These are phyloP conservation scores for Ascochyta viciae-villosae DNA, from an alignment of 2,329 filamentous ascomycete genomes.

Conservation along the genomic window DNA sequence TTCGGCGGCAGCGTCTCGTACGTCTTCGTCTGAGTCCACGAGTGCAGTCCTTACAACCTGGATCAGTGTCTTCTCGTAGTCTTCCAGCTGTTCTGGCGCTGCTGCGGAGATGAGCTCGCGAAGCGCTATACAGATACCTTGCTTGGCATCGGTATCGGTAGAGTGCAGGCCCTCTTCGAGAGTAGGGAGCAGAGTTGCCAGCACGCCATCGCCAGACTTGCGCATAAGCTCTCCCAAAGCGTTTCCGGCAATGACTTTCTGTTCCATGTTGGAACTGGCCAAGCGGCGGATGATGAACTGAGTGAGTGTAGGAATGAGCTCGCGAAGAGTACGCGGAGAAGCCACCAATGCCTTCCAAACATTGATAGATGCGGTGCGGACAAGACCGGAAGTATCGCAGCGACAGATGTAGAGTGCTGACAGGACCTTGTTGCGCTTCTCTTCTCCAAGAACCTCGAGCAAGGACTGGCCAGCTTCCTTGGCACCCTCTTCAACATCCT, in stretches of 20 bases:
- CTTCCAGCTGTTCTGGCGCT: conserved; percentile 85
- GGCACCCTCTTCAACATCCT: conserved; percentile 79
- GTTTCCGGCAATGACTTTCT: conserved; percentile 98
- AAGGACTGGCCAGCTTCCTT: conserved; percentile 92
- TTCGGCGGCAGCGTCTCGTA: conserved; percentile 93
- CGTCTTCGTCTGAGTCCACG: conserved; percentile 86
- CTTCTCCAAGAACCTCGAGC: conserved; percentile 90
- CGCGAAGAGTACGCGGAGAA: conserved; percentile 89
- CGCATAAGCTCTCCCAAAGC: conserved; percentile 95
- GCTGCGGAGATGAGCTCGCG: conserved; percentile 92
- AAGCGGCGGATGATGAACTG: conserved; percentile 93
- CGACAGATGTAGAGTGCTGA: conserved; percentile 98
- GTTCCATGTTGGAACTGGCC: conserved; percentile 96
- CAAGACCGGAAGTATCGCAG: conserved; percentile 91
- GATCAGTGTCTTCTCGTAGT: conserved; percentile 94
- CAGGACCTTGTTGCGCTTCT: conserved; percentile 95
- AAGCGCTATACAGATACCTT: conserved; percentile 96
- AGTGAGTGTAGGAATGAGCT: conserved; percentile 91
- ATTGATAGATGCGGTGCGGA: conserved; percentile 85
- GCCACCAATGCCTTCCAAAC: conserved; percentile 98
- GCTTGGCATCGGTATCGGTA: conserved; percentile 89
- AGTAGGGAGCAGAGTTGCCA: conserved; percentile 86
- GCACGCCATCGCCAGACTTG: conserved; percentile 92
- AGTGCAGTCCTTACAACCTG: conserved; percentile 92
- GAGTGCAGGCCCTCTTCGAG: conserved; percentile 91